Conservation (phyloP, 129 eudicot genomes). For the Lactuca saligna region DNA sequence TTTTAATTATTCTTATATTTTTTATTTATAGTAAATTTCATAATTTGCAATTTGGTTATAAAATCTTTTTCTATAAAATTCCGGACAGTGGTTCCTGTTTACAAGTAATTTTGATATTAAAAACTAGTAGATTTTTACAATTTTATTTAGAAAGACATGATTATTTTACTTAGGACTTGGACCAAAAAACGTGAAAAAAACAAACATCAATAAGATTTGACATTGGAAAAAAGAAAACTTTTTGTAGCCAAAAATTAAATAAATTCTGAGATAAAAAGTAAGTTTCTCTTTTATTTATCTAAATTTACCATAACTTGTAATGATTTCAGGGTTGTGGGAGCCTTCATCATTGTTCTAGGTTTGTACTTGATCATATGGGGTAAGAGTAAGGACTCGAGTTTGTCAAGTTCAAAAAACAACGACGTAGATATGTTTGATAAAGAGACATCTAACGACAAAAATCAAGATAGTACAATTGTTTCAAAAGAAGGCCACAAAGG, state of each 20-base stretch:
- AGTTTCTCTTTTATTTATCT: no score
- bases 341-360: conserved; percentile 44
- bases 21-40: no score
- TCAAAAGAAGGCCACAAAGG: conserved; percentile 20
- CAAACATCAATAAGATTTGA: neutral
- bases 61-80: no score
- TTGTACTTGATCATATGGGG: conserved; percentile 61
- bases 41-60: no score
- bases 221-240: no score
- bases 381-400: conserved; percentile 49
- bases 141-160: no score
- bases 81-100: no score
- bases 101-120: no score
- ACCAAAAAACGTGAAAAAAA: neutral
- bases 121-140: no score
- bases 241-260: neutral
- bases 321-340: conserved; percentile 44
- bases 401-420: conserved; percentile 24
- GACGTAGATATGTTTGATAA: conserved; percentile 23
- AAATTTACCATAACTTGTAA: neutral
- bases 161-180: neutral
- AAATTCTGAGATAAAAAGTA: no score
- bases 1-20: neutral
- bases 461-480: conserved; percentile 8
- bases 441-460: conserved; percentile 9